Conservation (phyloP, 495 filamentous ascomycete genomes). For the Trichocladium uniseriatum region DNA sequence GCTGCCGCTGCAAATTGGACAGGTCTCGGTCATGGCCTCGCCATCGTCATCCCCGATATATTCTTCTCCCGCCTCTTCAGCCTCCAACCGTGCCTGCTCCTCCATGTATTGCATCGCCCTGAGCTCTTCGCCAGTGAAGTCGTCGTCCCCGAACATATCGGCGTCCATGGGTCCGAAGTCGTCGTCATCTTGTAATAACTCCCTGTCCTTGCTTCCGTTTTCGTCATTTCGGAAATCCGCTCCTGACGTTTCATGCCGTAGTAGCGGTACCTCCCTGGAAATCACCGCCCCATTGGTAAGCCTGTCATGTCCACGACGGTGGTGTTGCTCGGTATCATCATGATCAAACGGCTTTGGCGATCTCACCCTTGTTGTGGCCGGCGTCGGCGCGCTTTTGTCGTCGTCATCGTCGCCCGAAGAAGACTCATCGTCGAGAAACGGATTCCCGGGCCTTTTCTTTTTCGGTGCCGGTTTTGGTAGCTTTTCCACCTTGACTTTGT, state of each 20-base stretch:
- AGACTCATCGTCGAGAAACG: conserved; percentile 23
- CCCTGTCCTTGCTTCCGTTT: no score
- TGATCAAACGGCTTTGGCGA: not conserved
- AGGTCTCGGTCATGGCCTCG: conserved; percentile 36
- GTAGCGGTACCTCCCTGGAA: conserved; percentile 10
- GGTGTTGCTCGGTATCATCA: not conserved
- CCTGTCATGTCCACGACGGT: not conserved
- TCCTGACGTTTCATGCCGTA: conserved; percentile 17
- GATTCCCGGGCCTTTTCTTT: conserved; percentile 14
- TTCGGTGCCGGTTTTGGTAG: conserved; percentile 5
- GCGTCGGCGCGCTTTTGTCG: conserved; percentile 1
- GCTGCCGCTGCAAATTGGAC: conserved; percentile 66
- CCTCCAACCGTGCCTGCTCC: conserved; percentile 52
- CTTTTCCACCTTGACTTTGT: no score
- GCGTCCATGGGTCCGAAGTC: no score
- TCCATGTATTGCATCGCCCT: conserved; percentile 52
- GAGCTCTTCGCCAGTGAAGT: conserved; percentile 53
- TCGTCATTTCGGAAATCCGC: not conserved
- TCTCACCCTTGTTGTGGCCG: conserved; percentile 14
- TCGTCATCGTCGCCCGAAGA: conserved; percentile 18
- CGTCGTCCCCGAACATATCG: no score
- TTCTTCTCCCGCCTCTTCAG: conserved; percentile 37
- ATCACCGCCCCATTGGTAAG: conserved; percentile 14
- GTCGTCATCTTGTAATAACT: no score
- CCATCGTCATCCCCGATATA: conserved; percentile 10